phyloP scores from a whole-genome alignment of 192 early-diverging fungal species.

The Pilaira anomala region DNA sequence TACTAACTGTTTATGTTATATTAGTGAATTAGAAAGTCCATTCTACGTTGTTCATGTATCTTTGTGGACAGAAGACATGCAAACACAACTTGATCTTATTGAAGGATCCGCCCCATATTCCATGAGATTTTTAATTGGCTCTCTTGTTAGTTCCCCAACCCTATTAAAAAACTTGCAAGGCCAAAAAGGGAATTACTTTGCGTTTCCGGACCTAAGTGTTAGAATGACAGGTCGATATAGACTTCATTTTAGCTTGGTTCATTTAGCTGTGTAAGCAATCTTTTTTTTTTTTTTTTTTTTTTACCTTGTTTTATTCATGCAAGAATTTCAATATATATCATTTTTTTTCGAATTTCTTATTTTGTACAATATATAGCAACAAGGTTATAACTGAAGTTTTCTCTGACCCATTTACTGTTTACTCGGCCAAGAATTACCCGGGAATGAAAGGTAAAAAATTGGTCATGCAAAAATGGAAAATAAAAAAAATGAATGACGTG shows the following conservation, averaged over 20 bases:
- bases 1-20: neutral
- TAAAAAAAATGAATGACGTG: no score
- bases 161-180: slow-evolving; percentile 78
- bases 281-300: no score
- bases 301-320: neutral
- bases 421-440: slow-evolving; percentile 14
- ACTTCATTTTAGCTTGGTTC: slow-evolving; percentile 13
- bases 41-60: slow-evolving; percentile 5
- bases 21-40: neutral
- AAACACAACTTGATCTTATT: slow-evolving; percentile 3
- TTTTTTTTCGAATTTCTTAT: no score
- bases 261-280: slow-evolving; percentile 3
- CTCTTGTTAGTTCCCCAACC: slow-evolving; percentile 81
- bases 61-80: slow-evolving; percentile 15
- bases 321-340: no score
- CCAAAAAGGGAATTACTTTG: slow-evolving; percentile 82
- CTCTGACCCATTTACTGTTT: slow-evolving; percentile 16
- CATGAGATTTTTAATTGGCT: slow-evolving; percentile 61
- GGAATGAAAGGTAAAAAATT: slow-evolving; percentile 16
- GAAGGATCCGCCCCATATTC: slow-evolving; percentile 74
- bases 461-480: no score
- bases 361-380: neutral
- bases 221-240: slow-evolving; percentile 78
- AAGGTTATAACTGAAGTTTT: neutral
- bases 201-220: slow-evolving; percentile 89